Percentiles rank a stretch among this genome's conserved stretches.
Evolutionary conservation across 306 rosid genomes (phyloP).

Genomic region (Canavalia ensiformis): DNA sequence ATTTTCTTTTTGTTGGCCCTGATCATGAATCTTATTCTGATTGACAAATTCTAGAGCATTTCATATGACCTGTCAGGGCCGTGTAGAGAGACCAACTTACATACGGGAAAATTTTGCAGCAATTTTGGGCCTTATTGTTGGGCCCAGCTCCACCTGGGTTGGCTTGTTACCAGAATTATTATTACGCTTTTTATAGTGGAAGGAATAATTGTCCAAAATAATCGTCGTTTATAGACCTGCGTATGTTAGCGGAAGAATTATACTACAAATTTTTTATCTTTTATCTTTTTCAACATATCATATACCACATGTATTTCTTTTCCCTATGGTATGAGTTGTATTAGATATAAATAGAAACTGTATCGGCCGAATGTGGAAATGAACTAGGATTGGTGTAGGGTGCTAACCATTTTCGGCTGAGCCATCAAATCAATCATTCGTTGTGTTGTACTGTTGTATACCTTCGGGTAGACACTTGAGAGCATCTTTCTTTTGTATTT

Average conservation of each 20-base stretch:
- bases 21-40: neutral
- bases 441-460: neutral
- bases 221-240: too few species aligned
- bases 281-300: too few species aligned
- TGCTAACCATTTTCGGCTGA: conserved; percentile 28
- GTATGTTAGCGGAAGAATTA: too few species aligned
- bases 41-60: conserved; percentile 1
- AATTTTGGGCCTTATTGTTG: conserved; percentile 47
- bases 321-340: too few species aligned
- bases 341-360: too few species aligned
- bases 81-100: conserved; percentile 12
- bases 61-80: conserved; percentile 35
- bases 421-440: conserved; percentile 36
- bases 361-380: conserved; percentile 22
- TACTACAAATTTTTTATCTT: too few species aligned
- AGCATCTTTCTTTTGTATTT: neutral
- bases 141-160: conserved; percentile 44
- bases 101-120: neutral
- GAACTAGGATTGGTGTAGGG: neutral
- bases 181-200: neutral
- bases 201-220: conserved; percentile 13
- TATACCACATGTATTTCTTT: too few species aligned
- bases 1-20: neutral
- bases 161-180: conserved; percentile 8
- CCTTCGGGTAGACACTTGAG: neutral